Base-by-base conservation (phyloP, 352 stramenopile species). In the Peronospora destructor region DNA sequence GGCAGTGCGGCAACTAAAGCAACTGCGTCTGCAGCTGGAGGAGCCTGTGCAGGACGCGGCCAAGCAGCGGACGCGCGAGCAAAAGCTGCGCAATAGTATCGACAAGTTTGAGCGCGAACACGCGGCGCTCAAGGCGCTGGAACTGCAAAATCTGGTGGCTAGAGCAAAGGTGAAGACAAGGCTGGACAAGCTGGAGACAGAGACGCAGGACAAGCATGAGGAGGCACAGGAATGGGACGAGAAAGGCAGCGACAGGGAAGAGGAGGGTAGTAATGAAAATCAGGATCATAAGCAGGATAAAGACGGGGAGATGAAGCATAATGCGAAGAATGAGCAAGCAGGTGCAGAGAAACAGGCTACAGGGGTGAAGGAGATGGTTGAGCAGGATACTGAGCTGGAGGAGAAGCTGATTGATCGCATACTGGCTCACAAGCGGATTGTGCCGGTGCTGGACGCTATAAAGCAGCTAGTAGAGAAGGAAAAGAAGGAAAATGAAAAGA, bases 1-100 rank as follows among this genome's bases (percentile, higher is more conserved):
- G 59, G 59, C 49, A 9, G 65, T 90, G 55, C 69, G 85, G 59
- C 72, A 87, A 50, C 68, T 90, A 51, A 90, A 90, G 64, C 70
- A 86, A 59, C 47, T 69, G 21, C 57, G 70, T 11, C 49, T 66
- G 30, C 72, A 79, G 47, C 49, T 59, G 13, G 30, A 54, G 34
- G 43, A 65, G 35, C 49, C 64, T 3, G 49, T 51, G 7, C 52
- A 57, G 46, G 67, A 79, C 50, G 56, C 64, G 33, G 49, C 40
- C 23, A 80, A 82, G 49, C 53, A 61, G 16, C 57, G 60, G 36
- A 74, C 75, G 56, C 61, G 71, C 28, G 54, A 71, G 9, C 40
- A 61, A 29, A 87, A 84, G 39, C 35, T 83, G 32, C 55, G 59
- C 10, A 14, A 58, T 9, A 75, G 64, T 28, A 45, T 84, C 17